These are phyloP conservation scores for Inosperma sp. DNA, from an alignment of 768 basidiomycete species.

Conservation along the genomic window DNA sequence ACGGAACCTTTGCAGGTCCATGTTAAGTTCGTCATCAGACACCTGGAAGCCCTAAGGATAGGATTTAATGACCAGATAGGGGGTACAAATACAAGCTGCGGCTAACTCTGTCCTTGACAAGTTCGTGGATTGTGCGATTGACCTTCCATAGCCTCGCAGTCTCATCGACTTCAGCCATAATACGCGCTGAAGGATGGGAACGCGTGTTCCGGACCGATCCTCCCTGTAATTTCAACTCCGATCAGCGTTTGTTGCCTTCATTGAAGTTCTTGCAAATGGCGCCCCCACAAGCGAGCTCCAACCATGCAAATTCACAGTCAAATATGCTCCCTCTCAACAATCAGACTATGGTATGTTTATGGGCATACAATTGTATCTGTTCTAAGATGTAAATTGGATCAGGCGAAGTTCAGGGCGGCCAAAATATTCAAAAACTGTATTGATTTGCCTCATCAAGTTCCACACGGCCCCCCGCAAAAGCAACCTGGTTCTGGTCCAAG, in stretches of 20 bases:
- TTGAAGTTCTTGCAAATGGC: conserved; percentile 31
- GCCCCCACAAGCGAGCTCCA: conserved; percentile 39
- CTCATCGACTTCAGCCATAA: conserved; percentile 73
- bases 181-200: conserved; percentile 20
- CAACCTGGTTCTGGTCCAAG: conserved; percentile 46
- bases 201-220: conserved; percentile 5
- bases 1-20: conserved; percentile 80
- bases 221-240: conserved; percentile 54
- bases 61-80: conserved; percentile 21
- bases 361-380: neutral
- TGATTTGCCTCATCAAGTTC: conserved; percentile 51
- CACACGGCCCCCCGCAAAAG: conserved; percentile 31
- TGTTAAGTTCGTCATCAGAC: conserved; percentile 88
- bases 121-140: conserved; percentile 92
- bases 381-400: conserved; percentile 11
- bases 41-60: conserved; percentile 80
- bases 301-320: conserved; percentile 18
- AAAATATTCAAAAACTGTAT: conserved; percentile 83
- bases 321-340: conserved; percentile 26
- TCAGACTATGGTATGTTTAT: conserved; percentile 44
- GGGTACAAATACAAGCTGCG: conserved; percentile 11
- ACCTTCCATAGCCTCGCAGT: conserved; percentile 93
- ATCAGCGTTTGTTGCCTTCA: conserved; percentile 19
- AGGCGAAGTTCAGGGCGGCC: conserved; percentile 81
- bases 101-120: conserved; percentile 89